phyloP scores from a whole-genome alignment of 2,329 filamentous ascomycete genomes.

The Arachnopeziza araneosa region DNA sequence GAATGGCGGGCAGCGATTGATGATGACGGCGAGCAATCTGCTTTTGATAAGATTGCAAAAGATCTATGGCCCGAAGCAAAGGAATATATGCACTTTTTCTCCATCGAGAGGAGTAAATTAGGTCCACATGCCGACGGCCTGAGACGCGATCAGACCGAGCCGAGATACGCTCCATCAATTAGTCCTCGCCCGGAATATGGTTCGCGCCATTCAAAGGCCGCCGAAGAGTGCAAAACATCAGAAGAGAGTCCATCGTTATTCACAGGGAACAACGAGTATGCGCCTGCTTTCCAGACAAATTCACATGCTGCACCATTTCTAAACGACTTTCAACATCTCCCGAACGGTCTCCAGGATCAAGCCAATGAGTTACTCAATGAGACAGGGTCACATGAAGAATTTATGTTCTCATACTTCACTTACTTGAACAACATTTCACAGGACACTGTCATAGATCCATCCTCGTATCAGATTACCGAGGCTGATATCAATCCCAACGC shows the following conservation, averaged over 20 bases:
- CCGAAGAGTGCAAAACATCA: too few relatives aligned
- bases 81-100: constrained; percentile 8
- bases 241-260: too few relatives aligned
- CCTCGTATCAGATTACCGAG: neutral
- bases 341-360: neutral
- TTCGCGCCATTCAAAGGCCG: too few relatives aligned
- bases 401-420: neutral
- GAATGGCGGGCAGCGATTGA: constrained; percentile 8
- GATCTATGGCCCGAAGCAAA: constrained; percentile 10
- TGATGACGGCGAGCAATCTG: constrained; percentile 4
- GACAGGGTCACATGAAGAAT: neutral
- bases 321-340: neutral
- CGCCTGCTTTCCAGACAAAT: neutral
- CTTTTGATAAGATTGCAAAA: constrained; percentile 7
- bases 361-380: neutral
- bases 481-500: neutral
- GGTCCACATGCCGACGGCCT: neutral
- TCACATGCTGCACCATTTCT: neutral
- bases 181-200: neutral
- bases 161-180: neutral
- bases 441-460: neutral
- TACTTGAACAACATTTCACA: neutral
- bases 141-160: neutral
- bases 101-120: neutral
- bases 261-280: neutral